phyloP scores from a whole-genome alignment of 208 protist species.

The Crithidia acanthocephali region DNA sequence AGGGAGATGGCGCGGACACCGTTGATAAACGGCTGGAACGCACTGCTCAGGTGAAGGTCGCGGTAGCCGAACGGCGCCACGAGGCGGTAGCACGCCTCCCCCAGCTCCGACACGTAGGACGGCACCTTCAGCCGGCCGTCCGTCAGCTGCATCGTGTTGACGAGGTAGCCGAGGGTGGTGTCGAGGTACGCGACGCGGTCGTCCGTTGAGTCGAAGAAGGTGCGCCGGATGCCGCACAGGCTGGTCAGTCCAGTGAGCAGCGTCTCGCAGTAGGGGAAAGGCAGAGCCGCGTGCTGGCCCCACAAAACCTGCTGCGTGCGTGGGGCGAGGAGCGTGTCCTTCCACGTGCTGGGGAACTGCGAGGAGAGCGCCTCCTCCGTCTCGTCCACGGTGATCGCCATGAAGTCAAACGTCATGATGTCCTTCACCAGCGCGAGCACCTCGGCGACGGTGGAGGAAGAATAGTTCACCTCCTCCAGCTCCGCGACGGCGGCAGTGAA shows the following conservation, averaged over 20 bases:
- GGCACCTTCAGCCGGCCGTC: conserved; percentile 70
- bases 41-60: conserved; percentile 53
- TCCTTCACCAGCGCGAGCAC: conserved; percentile 63
- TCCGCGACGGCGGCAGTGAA: conserved; percentile 54
- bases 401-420: conserved; percentile 82
- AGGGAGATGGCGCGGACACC: conserved; percentile 48
- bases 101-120: conserved; percentile 63
- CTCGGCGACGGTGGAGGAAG: conserved; percentile 37
- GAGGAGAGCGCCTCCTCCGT: conserved; percentile 79
- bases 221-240: conserved; percentile 80
- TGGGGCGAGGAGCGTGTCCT: conserved; percentile 52
- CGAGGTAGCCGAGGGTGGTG: conserved; percentile 45
- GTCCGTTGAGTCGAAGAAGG: conserved; percentile 77
- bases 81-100: conserved; percentile 58
- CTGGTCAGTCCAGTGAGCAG: conserved; percentile 63
- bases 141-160: conserved; percentile 33
- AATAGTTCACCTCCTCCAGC: conserved; percentile 41
- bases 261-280: conserved; percentile 67
- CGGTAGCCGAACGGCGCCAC: conserved; percentile 79
- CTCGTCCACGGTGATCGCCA: conserved; percentile 85
- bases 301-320: conserved; percentile 62
- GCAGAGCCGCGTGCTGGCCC: conserved; percentile 74
- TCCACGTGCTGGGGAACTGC: conserved; percentile 79
- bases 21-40: conserved; percentile 56
- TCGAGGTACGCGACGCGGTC: conserved; percentile 72